Evolutionary conservation across 208 protist genomes (phyloP).

Genomic region (Leishmania mexicana): DNA sequence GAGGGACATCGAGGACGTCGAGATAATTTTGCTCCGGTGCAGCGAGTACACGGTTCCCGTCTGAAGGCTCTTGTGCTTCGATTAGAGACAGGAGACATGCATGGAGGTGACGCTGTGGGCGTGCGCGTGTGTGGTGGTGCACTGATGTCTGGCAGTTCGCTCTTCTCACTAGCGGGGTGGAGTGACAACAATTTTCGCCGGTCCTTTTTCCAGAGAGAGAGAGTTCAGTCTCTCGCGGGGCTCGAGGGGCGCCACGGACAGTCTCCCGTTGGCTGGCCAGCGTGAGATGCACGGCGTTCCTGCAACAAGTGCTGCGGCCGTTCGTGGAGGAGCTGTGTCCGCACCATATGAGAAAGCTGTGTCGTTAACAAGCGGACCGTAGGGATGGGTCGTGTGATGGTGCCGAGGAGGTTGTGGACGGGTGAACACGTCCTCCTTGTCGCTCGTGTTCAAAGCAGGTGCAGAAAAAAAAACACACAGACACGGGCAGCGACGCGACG

Average conservation of each 20-base stretch:
- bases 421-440: background rate
- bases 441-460: background rate
- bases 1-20: constrained; percentile 23
- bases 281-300: background rate
- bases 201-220: background rate
- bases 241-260: background rate
- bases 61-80: background rate
- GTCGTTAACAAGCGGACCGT: too few species aligned
- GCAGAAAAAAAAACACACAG: too few species aligned
- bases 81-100: background rate
- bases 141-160: background rate
- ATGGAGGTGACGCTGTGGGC: background rate
- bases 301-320: background rate
- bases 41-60: constrained; percentile 33
- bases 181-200: background rate
- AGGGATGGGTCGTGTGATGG: background rate
- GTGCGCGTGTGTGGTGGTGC: background rate
- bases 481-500: background rate
- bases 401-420: background rate
- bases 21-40: constrained; percentile 41
- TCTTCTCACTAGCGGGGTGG: background rate
- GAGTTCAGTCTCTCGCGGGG: background rate
- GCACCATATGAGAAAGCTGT: background rate
- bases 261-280: background rate
- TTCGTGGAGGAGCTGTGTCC: background rate